These are phyloP conservation scores for Fusarium citri DNA, from an alignment of 2,329 filamentous ascomycete genomes.

Conservation along the genomic window DNA sequence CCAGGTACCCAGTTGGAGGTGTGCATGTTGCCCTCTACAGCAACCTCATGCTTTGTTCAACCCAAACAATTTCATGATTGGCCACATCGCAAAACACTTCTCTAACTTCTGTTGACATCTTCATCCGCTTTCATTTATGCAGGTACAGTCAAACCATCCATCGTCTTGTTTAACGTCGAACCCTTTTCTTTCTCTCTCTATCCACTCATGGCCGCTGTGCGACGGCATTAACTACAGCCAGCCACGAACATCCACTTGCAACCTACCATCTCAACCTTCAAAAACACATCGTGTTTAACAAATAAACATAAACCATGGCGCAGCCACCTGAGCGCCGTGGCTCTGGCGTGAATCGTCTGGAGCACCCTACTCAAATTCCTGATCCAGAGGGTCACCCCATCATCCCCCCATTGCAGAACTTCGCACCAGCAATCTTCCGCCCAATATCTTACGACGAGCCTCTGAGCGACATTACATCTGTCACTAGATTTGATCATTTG, in stretches of 20 bases:
- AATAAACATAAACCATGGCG: slow-evolving; percentile 19
- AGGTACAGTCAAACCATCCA: slow-evolving; percentile 7
- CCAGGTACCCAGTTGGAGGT: neutral
- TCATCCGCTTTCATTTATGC: slow-evolving; percentile 8
- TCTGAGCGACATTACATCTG: slow-evolving; percentile 10
- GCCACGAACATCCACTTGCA: slow-evolving; percentile 2
- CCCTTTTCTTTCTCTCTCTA: neutral
- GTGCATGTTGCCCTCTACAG: neutral
- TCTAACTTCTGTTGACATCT: neutral
- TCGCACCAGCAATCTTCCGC: slow-evolving; percentile 48
- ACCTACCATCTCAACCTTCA: neutral
- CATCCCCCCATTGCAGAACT: slow-evolving; percentile 13
- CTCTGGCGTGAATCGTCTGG: neutral
- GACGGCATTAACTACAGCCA: slow-evolving; percentile 7
- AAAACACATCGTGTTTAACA: neutral
- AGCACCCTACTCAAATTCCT: slow-evolving; percentile 1
- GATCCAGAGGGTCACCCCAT: slow-evolving; percentile 29
- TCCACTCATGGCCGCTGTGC: slow-evolving; percentile 14
- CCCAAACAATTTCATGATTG: neutral
- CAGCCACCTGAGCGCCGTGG: slow-evolving; percentile 11
- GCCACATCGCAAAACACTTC: neutral
- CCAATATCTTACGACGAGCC: slow-evolving; percentile 41
- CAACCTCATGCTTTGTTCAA: neutral
- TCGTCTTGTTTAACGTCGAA: neutral
- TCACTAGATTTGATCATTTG: slow-evolving; percentile 34